phyloP scores from a whole-genome alignment of 2,329 filamentous ascomycete species.

The Ophiocordyceps camponoti-leonardi region DNA sequence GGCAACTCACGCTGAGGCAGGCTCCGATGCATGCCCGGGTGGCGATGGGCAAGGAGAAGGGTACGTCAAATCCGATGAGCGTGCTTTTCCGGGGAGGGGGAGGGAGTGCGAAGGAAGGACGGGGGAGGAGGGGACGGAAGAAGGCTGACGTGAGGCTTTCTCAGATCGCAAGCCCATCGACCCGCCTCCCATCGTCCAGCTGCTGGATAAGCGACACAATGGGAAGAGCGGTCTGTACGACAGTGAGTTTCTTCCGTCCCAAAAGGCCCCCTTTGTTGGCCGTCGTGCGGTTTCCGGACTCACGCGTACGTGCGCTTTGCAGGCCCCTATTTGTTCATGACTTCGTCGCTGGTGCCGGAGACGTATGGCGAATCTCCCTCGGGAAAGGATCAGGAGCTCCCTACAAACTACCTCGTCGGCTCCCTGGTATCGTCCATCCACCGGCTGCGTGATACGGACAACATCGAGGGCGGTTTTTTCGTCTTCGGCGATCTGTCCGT shows the following conservation, averaged over 20 bases:
- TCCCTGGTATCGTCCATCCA: conserved; percentile 68
- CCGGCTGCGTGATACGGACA: conserved; percentile 61
- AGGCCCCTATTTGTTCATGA: conserved; percentile 33
- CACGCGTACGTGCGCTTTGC: not conserved
- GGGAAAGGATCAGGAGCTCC: conserved; percentile 8
- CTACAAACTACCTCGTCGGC: conserved; percentile 42
- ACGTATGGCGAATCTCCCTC: conserved; percentile 22
- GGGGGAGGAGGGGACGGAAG: too few species aligned
- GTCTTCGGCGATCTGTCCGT: conserved; percentile 82
- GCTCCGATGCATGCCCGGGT: conserved; percentile 37
- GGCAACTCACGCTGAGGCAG: conserved; percentile 6
- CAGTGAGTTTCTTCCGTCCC: conserved; percentile 5
- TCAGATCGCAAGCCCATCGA: conserved; percentile 73
- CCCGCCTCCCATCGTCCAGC: conserved; percentile 68
- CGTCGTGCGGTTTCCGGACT: too few species aligned
- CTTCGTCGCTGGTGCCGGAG: conserved; percentile 22
- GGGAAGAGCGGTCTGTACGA: conserved; percentile 8
- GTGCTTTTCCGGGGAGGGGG: too few species aligned
- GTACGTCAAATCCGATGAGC: too few species aligned
- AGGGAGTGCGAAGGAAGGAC: too few species aligned
- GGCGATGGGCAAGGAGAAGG: conserved; percentile 58
- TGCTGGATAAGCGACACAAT: conserved; percentile 19
- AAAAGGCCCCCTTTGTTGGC: not conserved
- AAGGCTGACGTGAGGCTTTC: not conserved
- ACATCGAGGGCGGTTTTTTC: conserved; percentile 69